These are phyloP conservation scores for Rhynchospora breviuscula DNA, from an alignment of 176 grass and related monocot species.

Conservation along the genomic window DNA sequence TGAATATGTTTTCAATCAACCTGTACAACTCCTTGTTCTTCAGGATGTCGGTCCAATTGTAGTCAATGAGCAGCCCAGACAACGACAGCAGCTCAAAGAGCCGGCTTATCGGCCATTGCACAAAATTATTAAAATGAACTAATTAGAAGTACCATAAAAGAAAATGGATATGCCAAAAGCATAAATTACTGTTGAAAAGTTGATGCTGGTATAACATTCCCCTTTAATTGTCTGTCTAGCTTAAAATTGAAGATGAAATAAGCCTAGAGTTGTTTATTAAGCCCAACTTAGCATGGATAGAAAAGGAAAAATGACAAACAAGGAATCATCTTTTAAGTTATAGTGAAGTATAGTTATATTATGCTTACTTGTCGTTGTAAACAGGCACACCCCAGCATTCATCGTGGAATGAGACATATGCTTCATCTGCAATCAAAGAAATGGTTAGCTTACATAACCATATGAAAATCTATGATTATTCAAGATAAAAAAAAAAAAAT, in stretches of 20 bases:
- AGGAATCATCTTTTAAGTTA: background rate
- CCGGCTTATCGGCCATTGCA: constrained; percentile 29
- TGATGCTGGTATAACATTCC: background rate
- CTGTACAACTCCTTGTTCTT: constrained; percentile 75
- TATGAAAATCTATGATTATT: background rate
- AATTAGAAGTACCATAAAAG: background rate
- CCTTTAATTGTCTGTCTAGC: background rate
- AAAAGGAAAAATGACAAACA: background rate
- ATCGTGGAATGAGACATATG: constrained; percentile 79
- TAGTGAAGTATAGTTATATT: background rate
- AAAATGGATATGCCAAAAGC: background rate
- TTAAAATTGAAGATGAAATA: background rate
- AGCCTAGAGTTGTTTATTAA: background rate
- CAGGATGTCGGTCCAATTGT: constrained; percentile 95
- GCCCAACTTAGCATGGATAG: background rate
- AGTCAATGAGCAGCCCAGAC: constrained; percentile 94
- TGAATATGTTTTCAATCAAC: background rate
- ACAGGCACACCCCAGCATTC: constrained; percentile 83
- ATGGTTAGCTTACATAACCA: background rate
- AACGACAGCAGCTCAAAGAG: constrained; percentile 80
- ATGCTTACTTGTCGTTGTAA: constrained; percentile 73
- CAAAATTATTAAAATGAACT: background rate
- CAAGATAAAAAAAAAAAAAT: background rate
- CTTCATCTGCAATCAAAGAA: constrained; percentile 56
- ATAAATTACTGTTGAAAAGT: background rate